Percentiles rank a stretch among this genome's conserved stretches.
Evolutionary conservation across 1,284 basidiomycete genomes (phyloP).

Genomic region (Porodaedalea pini): DNA sequence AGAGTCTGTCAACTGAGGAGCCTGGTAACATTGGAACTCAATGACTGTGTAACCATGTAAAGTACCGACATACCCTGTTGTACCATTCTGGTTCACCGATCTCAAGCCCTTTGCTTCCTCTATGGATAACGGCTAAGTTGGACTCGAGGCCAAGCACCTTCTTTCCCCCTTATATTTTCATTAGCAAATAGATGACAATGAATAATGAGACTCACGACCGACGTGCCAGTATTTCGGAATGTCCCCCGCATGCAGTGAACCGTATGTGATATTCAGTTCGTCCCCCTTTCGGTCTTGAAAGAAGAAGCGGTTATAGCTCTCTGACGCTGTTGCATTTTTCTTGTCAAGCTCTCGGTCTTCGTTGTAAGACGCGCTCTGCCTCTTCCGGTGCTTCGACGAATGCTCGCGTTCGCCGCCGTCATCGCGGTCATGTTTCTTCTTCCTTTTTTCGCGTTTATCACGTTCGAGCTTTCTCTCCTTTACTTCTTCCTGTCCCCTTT

Average conservation of each 20-base stretch:
- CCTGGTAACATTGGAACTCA: constrained; percentile 33
- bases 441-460: constrained; percentile 2
- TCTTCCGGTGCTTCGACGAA: constrained; percentile 1
- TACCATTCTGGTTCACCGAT: constrained; percentile 34
- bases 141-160: constrained; percentile 56
- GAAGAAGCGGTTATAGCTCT: constrained; percentile 38
- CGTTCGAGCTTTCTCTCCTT: background rate
- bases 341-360: background rate
- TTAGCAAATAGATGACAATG: constrained; percentile 41
- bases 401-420: constrained; percentile 12
- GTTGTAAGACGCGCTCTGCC: background rate
- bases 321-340: background rate
- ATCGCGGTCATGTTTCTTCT: constrained; percentile 10
- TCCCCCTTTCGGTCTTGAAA: constrained; percentile 72
- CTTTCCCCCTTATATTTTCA: constrained; percentile 60
- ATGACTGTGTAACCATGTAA: background rate
- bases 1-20: constrained; percentile 54
- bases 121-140: constrained; percentile 44
- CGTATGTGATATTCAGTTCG: constrained; percentile 63
- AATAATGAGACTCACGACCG: constrained; percentile 42
- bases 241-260: constrained; percentile 59
- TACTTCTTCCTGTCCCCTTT: constrained; percentile 18
- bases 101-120: constrained; percentile 57
- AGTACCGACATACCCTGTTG: background rate
- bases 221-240: constrained; percentile 64